phyloP scores from a whole-genome alignment of 2,329 filamentous ascomycete species.

The Alternaria sp. region DNA sequence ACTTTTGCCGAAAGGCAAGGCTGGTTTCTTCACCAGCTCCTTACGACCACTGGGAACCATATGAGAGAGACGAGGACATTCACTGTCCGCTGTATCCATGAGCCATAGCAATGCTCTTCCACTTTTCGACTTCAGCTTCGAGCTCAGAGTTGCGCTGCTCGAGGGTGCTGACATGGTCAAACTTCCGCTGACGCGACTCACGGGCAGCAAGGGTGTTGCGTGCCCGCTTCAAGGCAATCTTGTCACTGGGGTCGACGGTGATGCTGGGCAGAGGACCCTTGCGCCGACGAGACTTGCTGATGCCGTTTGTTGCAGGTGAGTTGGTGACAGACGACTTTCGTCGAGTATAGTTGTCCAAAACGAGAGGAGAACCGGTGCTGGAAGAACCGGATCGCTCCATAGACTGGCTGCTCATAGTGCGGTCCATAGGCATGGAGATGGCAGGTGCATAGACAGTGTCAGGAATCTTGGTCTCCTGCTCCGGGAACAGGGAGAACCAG shows the following conservation, averaged over 20 bases:
- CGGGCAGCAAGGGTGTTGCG: constrained; percentile 93
- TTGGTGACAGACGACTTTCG: constrained; percentile 54
- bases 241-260: constrained; percentile 76
- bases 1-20: constrained; percentile 37
- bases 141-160: constrained; percentile 77
- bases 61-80: constrained; percentile 39
- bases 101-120: constrained; percentile 52
- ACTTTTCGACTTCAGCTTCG: constrained; percentile 59
- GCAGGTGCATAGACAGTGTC: constrained; percentile 35
- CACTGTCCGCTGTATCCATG: constrained; percentile 49
- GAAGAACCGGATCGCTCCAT: constrained; percentile 48
- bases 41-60: constrained; percentile 41
- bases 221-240: constrained; percentile 87
- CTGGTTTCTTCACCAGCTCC: constrained; percentile 50
- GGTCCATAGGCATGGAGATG: constrained; percentile 50
- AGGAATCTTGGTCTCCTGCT: constrained; percentile 49
- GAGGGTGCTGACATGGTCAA: constrained; percentile 75
- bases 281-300: constrained; percentile 73
- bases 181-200: constrained; percentile 89
- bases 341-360: constrained; percentile 48
- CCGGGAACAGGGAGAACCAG: constrained; percentile 80
- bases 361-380: constrained; percentile 47
- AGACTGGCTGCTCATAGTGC: constrained; percentile 50
- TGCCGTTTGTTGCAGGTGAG: constrained; percentile 70
- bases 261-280: constrained; percentile 84